Evolutionary conservation across 2,329 filamentous ascomycete genomes (phyloP).

Genomic region (Madurella fahalii): DNA sequence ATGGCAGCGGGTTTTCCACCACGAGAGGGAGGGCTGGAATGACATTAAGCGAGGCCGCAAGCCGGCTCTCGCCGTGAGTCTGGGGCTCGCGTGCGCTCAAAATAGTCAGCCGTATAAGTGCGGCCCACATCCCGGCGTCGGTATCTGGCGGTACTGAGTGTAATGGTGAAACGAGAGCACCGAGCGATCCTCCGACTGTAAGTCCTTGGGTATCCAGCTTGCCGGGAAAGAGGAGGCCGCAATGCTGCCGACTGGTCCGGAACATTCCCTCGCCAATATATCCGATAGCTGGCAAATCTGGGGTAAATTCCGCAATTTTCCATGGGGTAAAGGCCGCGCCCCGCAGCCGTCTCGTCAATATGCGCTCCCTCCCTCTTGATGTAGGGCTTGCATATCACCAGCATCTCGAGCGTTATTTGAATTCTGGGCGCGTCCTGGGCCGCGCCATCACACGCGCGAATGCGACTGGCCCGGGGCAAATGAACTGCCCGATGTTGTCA

Average conservation of each 20-base stretch:
- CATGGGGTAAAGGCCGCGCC: conserved; percentile 16
- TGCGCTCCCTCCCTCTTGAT: conserved; percentile 1
- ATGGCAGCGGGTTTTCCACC: conserved; percentile 1
- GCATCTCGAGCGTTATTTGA: not conserved
- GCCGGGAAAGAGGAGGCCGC: conserved; percentile 19
- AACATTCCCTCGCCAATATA: conserved; percentile 19
- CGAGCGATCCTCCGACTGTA: not conserved
- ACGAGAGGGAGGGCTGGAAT: not conserved
- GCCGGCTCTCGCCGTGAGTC: conserved; percentile 1
- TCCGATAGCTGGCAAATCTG: conserved; percentile 25
- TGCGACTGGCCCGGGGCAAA: not conserved
- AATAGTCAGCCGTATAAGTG: conserved; percentile 13
- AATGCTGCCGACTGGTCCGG: conserved; percentile 28
- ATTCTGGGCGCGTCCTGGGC: conserved; percentile 4
- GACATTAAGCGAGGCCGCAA: conserved; percentile 2
- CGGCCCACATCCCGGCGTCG: conserved; percentile 2
- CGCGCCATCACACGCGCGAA: conserved; percentile 1
- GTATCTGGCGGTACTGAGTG: not conserved
- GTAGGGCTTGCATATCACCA: not conserved
- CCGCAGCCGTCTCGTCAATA: conserved; percentile 10
- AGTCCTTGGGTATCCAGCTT: conserved; percentile 17
- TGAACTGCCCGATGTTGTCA: conserved; percentile 2
- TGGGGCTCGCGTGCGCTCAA: conserved; percentile 2
- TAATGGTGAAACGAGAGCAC: conserved; percentile 15
- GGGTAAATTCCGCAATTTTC: conserved; percentile 24